A percentile compares a stretch with the other conserved stretches of the same genome.
Evolutionary conservation across 2,329 filamentous ascomycete species (phyloP).

Genomic region (Metarhizium brunneum): DNA sequence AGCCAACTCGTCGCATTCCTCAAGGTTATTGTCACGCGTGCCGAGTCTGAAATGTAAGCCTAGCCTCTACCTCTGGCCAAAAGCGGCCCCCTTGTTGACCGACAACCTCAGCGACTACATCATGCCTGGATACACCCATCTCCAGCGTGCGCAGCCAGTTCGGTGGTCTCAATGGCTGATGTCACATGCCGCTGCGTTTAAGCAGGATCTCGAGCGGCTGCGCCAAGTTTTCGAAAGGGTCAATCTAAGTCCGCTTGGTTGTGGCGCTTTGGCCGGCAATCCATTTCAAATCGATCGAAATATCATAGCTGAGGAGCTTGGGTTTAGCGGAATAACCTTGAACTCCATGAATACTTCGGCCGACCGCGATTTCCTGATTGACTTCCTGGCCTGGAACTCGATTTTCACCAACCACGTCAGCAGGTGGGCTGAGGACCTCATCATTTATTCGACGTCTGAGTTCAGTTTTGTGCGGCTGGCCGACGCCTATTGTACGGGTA

Average conservation of each 20-base stretch:
- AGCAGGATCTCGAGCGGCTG: slow-evolving; percentile 66
- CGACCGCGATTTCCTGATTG: slow-evolving; percentile 74
- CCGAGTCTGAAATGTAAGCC: slow-evolving; percentile 55
- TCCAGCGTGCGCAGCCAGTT: slow-evolving; percentile 73
- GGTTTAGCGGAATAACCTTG: slow-evolving; percentile 65
- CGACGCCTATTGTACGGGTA: slow-evolving; percentile 73
- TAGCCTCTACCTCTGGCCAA: neutral
- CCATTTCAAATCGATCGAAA: slow-evolving; percentile 74
- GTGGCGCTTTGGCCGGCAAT: slow-evolving; percentile 72
- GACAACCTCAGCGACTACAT: slow-evolving; percentile 41
- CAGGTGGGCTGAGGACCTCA: slow-evolving; percentile 77
- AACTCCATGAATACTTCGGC: slow-evolving; percentile 71
- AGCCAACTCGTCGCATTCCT: slow-evolving; percentile 59
- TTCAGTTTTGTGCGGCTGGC: slow-evolving; percentile 69
- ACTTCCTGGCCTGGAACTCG: slow-evolving; percentile 71
- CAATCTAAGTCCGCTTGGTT: slow-evolving; percentile 63
- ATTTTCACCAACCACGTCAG: slow-evolving; percentile 74
- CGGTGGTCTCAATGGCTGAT: slow-evolving; percentile 78
- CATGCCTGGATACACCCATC: slow-evolving; percentile 85
- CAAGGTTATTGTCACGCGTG: slow-evolving; percentile 56
- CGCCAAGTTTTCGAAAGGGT: slow-evolving; percentile 65
- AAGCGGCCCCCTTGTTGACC: slow-evolving; percentile 7
- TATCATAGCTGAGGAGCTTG: slow-evolving; percentile 69
- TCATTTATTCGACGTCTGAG: slow-evolving; percentile 69
- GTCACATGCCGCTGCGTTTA: slow-evolving; percentile 63